A percentile compares a stretch with the other conserved stretches of the same genome.
These are phyloP conservation scores for Baudoinia panamericana DNA, from an alignment of 495 filamentous ascomycete genomes.

Conservation along the genomic window DNA sequence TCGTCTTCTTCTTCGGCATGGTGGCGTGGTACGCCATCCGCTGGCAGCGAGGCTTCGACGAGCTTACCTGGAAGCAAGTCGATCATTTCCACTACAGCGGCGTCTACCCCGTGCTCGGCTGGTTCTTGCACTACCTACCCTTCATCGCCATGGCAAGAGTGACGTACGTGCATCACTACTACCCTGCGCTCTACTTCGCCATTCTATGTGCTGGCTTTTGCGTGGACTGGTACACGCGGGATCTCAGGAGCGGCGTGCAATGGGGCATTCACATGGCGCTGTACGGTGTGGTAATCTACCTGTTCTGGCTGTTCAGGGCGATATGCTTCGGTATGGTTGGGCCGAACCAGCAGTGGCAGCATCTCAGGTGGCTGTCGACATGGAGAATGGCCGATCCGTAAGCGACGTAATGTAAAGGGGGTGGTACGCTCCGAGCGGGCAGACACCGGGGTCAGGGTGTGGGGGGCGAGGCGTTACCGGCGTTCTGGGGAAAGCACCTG, in stretches of 20 bases:
- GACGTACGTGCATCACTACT: slow-evolving; percentile 98
- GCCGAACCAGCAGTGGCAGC: slow-evolving; percentile 64
- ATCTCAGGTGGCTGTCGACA: slow-evolving; percentile 78
- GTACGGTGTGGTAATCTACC: slow-evolving; percentile 56
- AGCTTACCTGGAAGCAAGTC: slow-evolving; percentile 66
- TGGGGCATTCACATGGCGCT: slow-evolving; percentile 54
- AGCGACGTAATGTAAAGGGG: slow-evolving; percentile 4
- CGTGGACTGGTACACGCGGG: slow-evolving; percentile 65
- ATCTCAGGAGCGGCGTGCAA: slow-evolving; percentile 43
- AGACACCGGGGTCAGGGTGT: no score
- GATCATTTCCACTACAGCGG: slow-evolving; percentile 91
- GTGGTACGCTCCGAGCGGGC: neutral
- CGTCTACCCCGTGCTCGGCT: slow-evolving; percentile 80
- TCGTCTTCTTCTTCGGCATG: slow-evolving; percentile 57
- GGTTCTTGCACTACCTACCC: slow-evolving; percentile 90
- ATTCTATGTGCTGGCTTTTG: slow-evolving; percentile 83
- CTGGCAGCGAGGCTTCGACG: slow-evolving; percentile 89
- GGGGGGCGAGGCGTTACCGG: neutral
- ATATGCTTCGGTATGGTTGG: slow-evolving; percentile 96
- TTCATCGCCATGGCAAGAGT: slow-evolving; percentile 97
- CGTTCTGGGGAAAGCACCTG: no score
- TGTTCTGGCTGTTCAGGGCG: slow-evolving; percentile 83
- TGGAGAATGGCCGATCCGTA: slow-evolving; percentile 57
- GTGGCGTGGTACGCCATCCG: slow-evolving; percentile 77
- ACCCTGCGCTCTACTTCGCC: slow-evolving; percentile 96